Base-by-base conservation (phyloP, 768 basidiomycete genomes). In the Phylloporus scabripes region DNA sequence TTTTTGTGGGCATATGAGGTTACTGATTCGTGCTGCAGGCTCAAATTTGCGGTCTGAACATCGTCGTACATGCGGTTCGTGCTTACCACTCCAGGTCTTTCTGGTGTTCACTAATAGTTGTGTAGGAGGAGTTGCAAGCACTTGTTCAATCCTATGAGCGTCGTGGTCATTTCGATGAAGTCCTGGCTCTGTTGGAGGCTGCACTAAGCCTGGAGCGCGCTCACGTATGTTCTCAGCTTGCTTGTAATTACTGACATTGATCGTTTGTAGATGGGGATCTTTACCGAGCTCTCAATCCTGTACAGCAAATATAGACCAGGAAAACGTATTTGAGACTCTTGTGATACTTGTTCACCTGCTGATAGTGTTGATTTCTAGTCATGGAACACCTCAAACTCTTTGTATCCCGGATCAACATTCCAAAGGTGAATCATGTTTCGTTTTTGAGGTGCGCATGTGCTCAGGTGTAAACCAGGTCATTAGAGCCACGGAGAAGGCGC, bases 361-460 rank as follows among this genome's bases (percentile, higher is more conserved):
- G 7, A 57, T 42, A 23, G 18, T 36, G 45, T 42, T 50, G 49
- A 51, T 52, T 3, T 44, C 12, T 49, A 96, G 92, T 97, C 52
- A 96, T 99, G 94, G 96, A 99, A 61, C 96, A 98, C 70, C 78
- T 99, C 55, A 98, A 95, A 67, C 78, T 98, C 38, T 99, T 96
- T 60, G 89, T 91, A 28, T 82, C 90, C 32, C 87, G 94, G 46
- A 93, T 95, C 78, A 97, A 99, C 72, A 97, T 99, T 59, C 96
- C 96, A 44, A 98, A 99, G 80, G 80, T 76, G 53, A 29, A 57
- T 48, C 26, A 12, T 15, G 1, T n/a, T 41, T 51, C 26, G 10
- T 29, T n/a, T 12, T 7, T 1, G 29, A 41, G 40, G 42, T 21
- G 28, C 31, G 6, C 29, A 36, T 8, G 20, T 46, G 32, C 18